Evolutionary conservation across 768 basidiomycete genomes (phyloP), one percentile per base, ranked within the genome.

Genomic region (Leucocoprinus birnbaumii): DNA sequence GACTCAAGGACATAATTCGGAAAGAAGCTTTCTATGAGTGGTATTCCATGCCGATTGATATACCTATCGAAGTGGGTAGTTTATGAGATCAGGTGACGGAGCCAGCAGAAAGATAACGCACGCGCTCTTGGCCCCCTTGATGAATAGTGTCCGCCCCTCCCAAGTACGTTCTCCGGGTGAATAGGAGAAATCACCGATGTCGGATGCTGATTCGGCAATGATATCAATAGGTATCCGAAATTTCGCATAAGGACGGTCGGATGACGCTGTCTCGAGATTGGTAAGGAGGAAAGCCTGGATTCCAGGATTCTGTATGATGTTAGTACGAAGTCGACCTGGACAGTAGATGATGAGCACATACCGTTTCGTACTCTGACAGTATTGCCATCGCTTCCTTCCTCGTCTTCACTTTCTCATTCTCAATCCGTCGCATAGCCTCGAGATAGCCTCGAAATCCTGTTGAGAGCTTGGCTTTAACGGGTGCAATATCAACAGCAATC

Each of bases 261-360:
- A 51, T 6, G 57, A 51, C 68, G 54, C 53, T 55, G 63, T 70
- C 19, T 80, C 66, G 19, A 94, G 75, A 70, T 98, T 98, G 13
- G 94, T 95, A 25, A 96, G 75, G 16, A 98, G 75, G 72, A 94
- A 98, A 37, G 90, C 85, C 31, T 90, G 84, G 24, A 89, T 78
- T 37, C 76, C 72, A 0, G 88, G 70, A 48, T 91, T 85, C 94
- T 96, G 56, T 11, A 19, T 18, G n/a, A 38, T 18, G 18, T 19
- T 25, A 45, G 13, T 45, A 19, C 43, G 3, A n/a, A n/a, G n/a
- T n/a, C n/a, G n/a, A n/a, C n/a, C n/a, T n/a, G n/a, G n/a, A n/a
- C n/a, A n/a, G n/a, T n/a, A n/a, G n/a, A n/a, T n/a, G n/a, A n/a
- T n/a, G n/a, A n/a, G n/a, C n/a, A n/a, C 31, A 11, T 31, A 88